Evolutionary conservation across 768 basidiomycete genomes (phyloP), one percentile per base, ranked within the genome.

Genomic region (Suillus sp.): DNA sequence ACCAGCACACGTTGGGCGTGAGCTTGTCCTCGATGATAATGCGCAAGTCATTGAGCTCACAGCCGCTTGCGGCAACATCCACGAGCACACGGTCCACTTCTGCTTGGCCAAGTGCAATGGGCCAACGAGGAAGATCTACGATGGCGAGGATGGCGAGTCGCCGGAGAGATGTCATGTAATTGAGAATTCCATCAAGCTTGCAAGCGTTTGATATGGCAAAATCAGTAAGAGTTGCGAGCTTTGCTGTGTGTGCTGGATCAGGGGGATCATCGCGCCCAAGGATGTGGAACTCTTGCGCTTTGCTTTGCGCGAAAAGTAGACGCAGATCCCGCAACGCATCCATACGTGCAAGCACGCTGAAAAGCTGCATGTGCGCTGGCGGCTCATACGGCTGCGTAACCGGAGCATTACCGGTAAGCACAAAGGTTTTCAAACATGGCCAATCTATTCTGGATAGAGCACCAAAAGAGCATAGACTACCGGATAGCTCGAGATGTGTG

Each of bases 171-270:
- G 71, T 27, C 67, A 71, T 72, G 64, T 76, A 51, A 38, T 71
- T 72, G 7, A 76, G 68, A 43, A 76, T 58, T 20, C 75, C 75
- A 0, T 69, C 59, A 27, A 76, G 71, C 37, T 38, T 60, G 59
- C 75, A 76, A 48, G 76, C 75, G 30, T 78, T 78, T 7, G 76
- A 78, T 22, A 78, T 70, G 45, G 75, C 75, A 43, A 76, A 77
- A 35, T 70, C 76, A 20, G 76, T 71, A 25, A 76, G 35, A 37
- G 76, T 77, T 14, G 76, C 75, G 7, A 75, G 71, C 37, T 77
- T 75, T 40, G 64, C 66, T 1, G 68, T n/a, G 40, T 69, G 69
- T 34, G 66, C 62, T 1, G 67, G 71, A 35, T 71, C 56, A 30
- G 74, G 64, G 18, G 40, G 59, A 53, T 60, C 43, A 43, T 64